phyloP scores from a whole-genome alignment of 441 rosid species.

The Theobroma grandiflorum region DNA sequence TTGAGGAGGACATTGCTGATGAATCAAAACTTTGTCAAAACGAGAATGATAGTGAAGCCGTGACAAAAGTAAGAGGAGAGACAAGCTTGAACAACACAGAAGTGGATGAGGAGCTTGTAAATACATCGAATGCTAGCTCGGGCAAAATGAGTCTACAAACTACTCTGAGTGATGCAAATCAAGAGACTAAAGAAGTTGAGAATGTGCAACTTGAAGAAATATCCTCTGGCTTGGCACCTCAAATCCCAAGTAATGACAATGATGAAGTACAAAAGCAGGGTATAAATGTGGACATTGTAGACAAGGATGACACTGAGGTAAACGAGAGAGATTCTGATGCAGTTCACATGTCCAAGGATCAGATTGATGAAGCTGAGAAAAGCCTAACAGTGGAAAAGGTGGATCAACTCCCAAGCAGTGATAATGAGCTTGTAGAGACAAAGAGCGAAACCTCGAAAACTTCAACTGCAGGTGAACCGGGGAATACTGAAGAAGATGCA shows the following conservation, averaged over 20 bases:
- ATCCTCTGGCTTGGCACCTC: constrained; percentile 34
- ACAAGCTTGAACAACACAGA: constrained; percentile 31
- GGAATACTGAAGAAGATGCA: constrained; percentile 22
- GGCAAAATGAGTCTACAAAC: neutral
- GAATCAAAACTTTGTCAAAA: neutral
- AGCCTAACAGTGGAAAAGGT: neutral
- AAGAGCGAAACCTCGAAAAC: no score
- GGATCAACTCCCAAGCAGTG: no score
- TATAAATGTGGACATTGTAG: neutral
- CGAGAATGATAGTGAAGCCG: constrained; percentile 8
- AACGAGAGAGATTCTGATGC: constrained; percentile 1
- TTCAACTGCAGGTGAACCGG: constrained; percentile 15
- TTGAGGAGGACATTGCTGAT: constrained; percentile 27
- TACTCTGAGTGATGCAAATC: neutral
- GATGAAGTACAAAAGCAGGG: constrained; percentile 1
- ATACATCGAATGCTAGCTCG: neutral
- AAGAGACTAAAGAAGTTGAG: constrained; percentile 19
- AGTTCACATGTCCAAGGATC: neutral
- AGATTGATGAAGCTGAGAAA: constrained; percentile 11
- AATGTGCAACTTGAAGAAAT: constrained; percentile 29
- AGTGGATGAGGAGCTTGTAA: constrained; percentile 21
- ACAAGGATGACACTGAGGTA: constrained; percentile 8
- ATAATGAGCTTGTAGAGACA: no score
- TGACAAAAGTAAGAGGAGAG: constrained; percentile 23
- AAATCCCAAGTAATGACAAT: constrained; percentile 24